Conservation (phyloP, 2,329 filamentous ascomycete genomes). For the Rutstroemia sp. region DNA sequence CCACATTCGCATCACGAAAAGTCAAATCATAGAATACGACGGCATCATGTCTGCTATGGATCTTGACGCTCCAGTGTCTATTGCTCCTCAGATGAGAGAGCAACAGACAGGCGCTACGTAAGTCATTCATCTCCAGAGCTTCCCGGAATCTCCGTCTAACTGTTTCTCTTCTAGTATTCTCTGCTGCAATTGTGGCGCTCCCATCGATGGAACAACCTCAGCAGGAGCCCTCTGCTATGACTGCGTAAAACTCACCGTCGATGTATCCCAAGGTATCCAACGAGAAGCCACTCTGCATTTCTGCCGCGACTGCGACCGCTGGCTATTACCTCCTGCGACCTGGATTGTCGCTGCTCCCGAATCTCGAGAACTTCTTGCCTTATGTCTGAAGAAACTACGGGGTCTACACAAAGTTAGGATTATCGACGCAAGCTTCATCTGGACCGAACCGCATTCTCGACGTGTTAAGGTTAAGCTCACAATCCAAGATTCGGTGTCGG, state of each 20-base stretch:
- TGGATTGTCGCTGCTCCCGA: conserved; percentile 84
- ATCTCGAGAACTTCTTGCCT: conserved; percentile 83
- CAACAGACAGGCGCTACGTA: conserved; percentile 44
- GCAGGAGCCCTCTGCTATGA: conserved; percentile 90
- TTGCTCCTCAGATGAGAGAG: conserved; percentile 32
- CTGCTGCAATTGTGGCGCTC: conserved; percentile 94
- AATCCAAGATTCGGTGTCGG: conserved; percentile 63
- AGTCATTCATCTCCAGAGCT: conserved; percentile 21
- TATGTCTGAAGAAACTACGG: conserved; percentile 82
- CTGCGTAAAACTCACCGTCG: conserved; percentile 89
- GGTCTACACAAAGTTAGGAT: conserved; percentile 86
- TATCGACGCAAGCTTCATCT: conserved; percentile 93
- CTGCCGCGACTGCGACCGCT: conserved; percentile 91
- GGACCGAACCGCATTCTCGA: conserved; percentile 95
- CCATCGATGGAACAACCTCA: conserved; percentile 84
- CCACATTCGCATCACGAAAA: conserved; percentile 10
- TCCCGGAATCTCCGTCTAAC: conserved; percentile 12
- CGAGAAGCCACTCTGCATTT: conserved; percentile 84
- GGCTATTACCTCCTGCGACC: conserved; percentile 76
- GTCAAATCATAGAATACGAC: conserved; percentile 21
- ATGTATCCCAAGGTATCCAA: conserved; percentile 87
- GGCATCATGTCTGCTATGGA: conserved; percentile 50
- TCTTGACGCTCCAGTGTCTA: conserved; percentile 46
- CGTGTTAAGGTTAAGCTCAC: conserved; percentile 93
- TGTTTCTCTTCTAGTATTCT: conserved; percentile 58